These are phyloP conservation scores for Fusarium circinatum DNA, from an alignment of 2,329 filamentous ascomycete genomes.

Conservation along the genomic window DNA sequence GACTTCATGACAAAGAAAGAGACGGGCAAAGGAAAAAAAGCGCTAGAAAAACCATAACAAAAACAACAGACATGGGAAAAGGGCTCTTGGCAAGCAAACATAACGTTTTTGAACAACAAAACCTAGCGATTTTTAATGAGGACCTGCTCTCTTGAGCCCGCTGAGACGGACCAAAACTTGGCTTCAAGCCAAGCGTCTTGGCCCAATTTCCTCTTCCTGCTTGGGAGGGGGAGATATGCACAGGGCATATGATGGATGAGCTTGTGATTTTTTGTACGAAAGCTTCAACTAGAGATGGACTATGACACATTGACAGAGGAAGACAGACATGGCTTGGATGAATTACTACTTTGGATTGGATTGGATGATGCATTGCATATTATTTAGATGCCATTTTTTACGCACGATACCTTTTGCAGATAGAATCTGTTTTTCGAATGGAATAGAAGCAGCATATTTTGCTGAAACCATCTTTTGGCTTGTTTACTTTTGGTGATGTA, in stretches of 20 bases:
- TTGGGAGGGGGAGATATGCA: not conserved
- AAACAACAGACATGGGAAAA: slow-evolving; percentile 8
- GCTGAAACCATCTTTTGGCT: not conserved
- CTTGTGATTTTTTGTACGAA: slow-evolving; percentile 21
- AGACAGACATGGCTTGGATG: slow-evolving; percentile 36
- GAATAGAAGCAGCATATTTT: slow-evolving; percentile 13
- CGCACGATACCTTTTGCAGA: slow-evolving; percentile 40
- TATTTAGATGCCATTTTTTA: slow-evolving; percentile 21
- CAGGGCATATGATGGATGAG: slow-evolving; percentile 16
- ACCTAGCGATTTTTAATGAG: slow-evolving; percentile 41
- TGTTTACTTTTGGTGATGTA: not conserved
- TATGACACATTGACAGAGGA: slow-evolving; percentile 30
- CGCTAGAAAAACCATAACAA: slow-evolving; percentile 13
- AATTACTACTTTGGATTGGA: slow-evolving; percentile 29
- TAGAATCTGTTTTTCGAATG: slow-evolving; percentile 15
- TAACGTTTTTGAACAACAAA: slow-evolving; percentile 28
- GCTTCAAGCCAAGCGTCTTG: slow-evolving; percentile 9
- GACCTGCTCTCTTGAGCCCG: slow-evolving; percentile 34
- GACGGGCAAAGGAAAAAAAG: slow-evolving; percentile 6
- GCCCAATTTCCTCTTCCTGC: slow-evolving; percentile 1
- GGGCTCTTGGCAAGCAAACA: slow-evolving; percentile 37
- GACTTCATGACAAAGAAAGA: slow-evolving; percentile 18
- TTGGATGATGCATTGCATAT: slow-evolving; percentile 20
- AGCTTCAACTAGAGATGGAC: slow-evolving; percentile 35
- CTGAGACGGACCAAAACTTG: not conserved